phyloP scores from a whole-genome alignment of 495 filamentous ascomycete genomes.

The Penicillium nucicola region DNA sequence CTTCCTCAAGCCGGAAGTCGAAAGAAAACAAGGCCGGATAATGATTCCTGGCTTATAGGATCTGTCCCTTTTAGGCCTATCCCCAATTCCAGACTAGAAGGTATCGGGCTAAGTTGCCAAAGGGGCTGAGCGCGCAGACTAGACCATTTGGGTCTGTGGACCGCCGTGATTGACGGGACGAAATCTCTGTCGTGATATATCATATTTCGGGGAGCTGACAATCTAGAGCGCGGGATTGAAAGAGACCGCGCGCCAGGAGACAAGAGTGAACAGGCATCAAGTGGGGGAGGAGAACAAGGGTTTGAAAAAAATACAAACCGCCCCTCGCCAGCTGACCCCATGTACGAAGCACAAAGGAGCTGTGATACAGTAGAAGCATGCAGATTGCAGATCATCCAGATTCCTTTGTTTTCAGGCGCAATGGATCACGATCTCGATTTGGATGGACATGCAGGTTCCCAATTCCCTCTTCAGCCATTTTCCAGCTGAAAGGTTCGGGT shows the following conservation, averaged over 20 bases:
- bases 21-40: constrained; percentile 7
- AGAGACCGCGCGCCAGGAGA: background rate
- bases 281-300: constrained; percentile 2
- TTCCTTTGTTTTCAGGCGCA: constrained; percentile 6
- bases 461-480: background rate
- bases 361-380: background rate
- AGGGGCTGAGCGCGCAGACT: background rate
- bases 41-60: constrained; percentile 6
- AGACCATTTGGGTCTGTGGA: background rate
- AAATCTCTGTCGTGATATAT: constrained; percentile 5
- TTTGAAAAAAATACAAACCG: background rate
- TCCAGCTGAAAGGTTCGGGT: background rate
- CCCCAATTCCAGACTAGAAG: background rate
- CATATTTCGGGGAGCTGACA: background rate
- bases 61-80: background rate
- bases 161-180: constrained; percentile 2
- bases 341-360: background rate
- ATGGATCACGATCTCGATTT: constrained; percentile 11
- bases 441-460: background rate
- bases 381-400: constrained; percentile 14
- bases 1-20: background rate
- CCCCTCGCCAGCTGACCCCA: background rate
- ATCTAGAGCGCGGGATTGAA: background rate
- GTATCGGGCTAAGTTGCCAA: background rate
- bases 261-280: background rate